phyloP scores from a whole-genome alignment of 108 stramenopile genomes.

The Cyclostephanos invisitatus region DNA sequence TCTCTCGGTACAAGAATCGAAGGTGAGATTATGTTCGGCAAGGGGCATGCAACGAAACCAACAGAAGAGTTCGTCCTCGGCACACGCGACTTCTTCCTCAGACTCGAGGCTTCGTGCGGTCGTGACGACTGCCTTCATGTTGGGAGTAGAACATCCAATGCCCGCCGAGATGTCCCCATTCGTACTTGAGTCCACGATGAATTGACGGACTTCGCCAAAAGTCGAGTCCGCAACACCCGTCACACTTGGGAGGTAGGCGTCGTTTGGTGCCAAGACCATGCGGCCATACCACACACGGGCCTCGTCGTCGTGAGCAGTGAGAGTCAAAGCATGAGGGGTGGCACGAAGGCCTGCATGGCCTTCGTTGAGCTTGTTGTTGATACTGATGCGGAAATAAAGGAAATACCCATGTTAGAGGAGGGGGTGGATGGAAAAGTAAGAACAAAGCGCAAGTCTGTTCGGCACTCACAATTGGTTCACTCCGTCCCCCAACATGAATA shows the following conservation, averaged over 20 bases:
- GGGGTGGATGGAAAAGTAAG: not conserved
- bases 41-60: conserved; percentile 82
- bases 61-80: conserved; percentile 63
- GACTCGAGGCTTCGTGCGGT: conserved; percentile 28
- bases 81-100: conserved; percentile 41
- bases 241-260: conserved; percentile 52
- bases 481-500: conserved; percentile 84
- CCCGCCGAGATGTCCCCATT: conserved; percentile 11
- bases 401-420: not conserved
- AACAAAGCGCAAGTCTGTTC: not conserved
- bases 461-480: conserved; percentile 65
- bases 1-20: conserved; percentile 52
- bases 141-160: conserved; percentile 39
- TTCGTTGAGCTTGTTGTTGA: conserved; percentile 40
- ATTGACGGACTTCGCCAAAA: conserved; percentile 62
- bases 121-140: conserved; percentile 24
- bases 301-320: conserved; percentile 15
- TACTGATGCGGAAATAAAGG: not conserved
- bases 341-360: conserved; percentile 53
- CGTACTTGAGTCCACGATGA: conserved; percentile 40
- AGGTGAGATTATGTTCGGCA: conserved; percentile 43
- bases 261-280: conserved; percentile 80
- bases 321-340: conserved; percentile 62
- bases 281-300: conserved; percentile 85
- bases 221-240: conserved; percentile 37